Percentiles rank a stretch among this genome's conserved stretches.
Evolutionary conservation across 2,329 filamentous ascomycete genomes (phyloP).

Genomic region (Tolypocladium pustulatum): DNA sequence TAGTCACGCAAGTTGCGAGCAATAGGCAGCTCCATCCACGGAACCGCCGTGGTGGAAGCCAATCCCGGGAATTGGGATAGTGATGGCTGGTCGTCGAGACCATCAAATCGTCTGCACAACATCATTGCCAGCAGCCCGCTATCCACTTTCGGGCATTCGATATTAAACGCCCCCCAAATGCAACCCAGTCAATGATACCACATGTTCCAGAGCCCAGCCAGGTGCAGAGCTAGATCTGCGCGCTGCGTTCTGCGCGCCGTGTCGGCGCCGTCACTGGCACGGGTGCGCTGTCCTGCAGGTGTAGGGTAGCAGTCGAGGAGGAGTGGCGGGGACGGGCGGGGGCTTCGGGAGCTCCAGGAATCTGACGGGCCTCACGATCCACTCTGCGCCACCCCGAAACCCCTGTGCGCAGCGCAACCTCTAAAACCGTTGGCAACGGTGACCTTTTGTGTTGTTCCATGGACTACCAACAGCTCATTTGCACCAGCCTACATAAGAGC

Average conservation of each 20-base stretch:
- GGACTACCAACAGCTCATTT: not conserved
- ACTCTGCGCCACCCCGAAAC: constrained; percentile 4
- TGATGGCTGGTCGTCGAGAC: too few relatives aligned
- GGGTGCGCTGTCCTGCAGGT: not conserved
- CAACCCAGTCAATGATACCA: not conserved
- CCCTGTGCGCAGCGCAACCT: not conserved
- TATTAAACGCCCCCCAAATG: not conserved
- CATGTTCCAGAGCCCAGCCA: not conserved
- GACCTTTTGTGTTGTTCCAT: not conserved
- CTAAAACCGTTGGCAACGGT: not conserved
- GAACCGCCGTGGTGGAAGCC: not conserved
- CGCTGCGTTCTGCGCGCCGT: not conserved
- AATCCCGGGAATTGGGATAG: not conserved
- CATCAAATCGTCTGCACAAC: not conserved
- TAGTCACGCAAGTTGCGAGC: too few relatives aligned
- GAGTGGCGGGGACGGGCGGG: not conserved
- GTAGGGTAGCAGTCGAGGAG: not conserved
- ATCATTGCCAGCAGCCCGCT: not conserved
- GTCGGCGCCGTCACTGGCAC: not conserved
- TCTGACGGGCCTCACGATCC: not conserved
- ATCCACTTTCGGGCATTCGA: not conserved
- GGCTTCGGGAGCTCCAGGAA: not conserved
- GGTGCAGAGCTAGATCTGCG: not conserved
- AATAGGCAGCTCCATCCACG: too few relatives aligned
- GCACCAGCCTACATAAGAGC: not conserved